These are phyloP conservation scores for Penicillium longicatenatum DNA, from an alignment of 495 filamentous ascomycete species.

Conservation along the genomic window DNA sequence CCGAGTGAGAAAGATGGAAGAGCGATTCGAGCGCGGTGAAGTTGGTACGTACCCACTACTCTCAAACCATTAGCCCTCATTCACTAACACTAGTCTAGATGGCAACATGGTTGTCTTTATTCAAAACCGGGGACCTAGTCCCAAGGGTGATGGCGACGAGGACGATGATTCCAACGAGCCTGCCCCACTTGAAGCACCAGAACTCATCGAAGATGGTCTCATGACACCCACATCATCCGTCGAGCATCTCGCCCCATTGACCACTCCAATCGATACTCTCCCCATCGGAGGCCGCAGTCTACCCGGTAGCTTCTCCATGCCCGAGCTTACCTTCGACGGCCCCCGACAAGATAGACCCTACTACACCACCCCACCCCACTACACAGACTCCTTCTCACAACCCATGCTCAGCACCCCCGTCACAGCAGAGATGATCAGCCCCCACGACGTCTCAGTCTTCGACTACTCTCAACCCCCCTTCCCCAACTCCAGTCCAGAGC, in stretches of 20 bases:
- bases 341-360: constrained; percentile 35
- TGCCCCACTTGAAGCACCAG: constrained; percentile 26
- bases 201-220: constrained; percentile 33
- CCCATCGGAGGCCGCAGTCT: constrained; percentile 17
- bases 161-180: constrained; percentile 32
- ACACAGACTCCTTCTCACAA: constrained; percentile 38
- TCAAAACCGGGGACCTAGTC: constrained; percentile 37
- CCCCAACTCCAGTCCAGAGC: constrained; percentile 28
- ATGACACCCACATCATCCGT: constrained; percentile 36
- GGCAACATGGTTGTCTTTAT: constrained; percentile 41
- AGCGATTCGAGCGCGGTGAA: constrained; percentile 53
- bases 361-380: constrained; percentile 36
- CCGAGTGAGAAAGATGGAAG: constrained; percentile 54
- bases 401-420: constrained; percentile 36
- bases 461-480: constrained; percentile 38
- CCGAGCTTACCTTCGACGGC: constrained; percentile 39
- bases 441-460: constrained; percentile 35
- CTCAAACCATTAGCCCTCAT: background rate
- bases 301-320: constrained; percentile 32
- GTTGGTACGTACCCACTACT: constrained; percentile 39
- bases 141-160: constrained; percentile 37
- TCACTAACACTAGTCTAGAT: constrained; percentile 27
- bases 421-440: constrained; percentile 32
- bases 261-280: constrained; percentile 34
- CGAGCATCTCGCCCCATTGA: constrained; percentile 31